Evolutionary conservation across 371 early-diverging fungal genomes (phyloP), one percentile per base, ranked within the genome.

Genomic region (Umbelopsis sp.): DNA sequence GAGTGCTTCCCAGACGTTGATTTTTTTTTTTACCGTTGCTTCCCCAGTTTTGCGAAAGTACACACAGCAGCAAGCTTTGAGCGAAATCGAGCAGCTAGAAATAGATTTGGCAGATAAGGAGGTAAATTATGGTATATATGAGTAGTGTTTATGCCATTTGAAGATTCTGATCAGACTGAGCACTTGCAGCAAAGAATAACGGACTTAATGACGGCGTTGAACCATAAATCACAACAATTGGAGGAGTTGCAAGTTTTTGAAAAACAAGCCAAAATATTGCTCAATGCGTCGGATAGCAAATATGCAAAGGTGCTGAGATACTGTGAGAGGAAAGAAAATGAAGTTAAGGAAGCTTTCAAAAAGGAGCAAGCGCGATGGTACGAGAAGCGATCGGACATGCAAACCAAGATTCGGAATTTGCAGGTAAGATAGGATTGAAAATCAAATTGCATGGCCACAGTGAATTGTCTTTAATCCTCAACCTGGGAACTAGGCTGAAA

Each of bases 351-450:
- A 18, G 12, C 29, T 8, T 16, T 57, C 9, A 29, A 57, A 32
- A 29, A 35, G 2, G 57, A 57, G 29, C 29, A 57, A 35, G 18
- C 29, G 4, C 29, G 35, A 32, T 57, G 57, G 57, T 57, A 29
- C 29, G 57, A 57, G 18, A 57, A 57, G 14, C 57, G 57, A 35
- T 32, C 57, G 7, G 29, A 25, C 18, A 57, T 57, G 57, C 57
- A 57, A 57, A 35, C 12, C 35, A 57, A 57, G 35, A 57, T 57
- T n/a, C 18, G n/a, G 5, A 57, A 57, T 16, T 35, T 57, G 35
- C 57, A 57, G 57, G 57, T 57, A 35, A 35, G 29, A 1, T 4
- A 29, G 29, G 29, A 4, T 29, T 29, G 29, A 29, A 29, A 0
- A 29, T 29, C 4, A 29, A 4, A 29, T 29, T 29, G 29, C 4